phyloP scores from a whole-genome alignment of 768 basidiomycete species.

The Termitomyces heimii region DNA sequence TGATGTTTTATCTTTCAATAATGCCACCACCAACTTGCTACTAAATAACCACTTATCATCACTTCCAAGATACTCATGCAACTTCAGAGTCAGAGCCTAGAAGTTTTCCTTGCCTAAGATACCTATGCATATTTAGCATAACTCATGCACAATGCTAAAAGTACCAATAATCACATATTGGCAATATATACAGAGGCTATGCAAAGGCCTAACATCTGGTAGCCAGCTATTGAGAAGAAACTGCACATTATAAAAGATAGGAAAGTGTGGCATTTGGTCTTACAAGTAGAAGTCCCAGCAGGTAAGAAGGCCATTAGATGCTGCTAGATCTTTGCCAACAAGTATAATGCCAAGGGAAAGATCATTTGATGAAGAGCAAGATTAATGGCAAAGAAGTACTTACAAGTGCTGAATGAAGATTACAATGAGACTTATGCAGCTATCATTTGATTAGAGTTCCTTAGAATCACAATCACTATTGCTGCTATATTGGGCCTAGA shows the following conservation, averaged over 20 bases:
- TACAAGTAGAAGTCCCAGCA: neutral
- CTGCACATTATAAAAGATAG: neutral
- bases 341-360: neutral
- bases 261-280: neutral
- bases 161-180: too few relatives aligned
- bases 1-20: too few relatives aligned
- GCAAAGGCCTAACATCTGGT: neutral
- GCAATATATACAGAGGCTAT: neutral
- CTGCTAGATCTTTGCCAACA: neutral
- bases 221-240: neutral
- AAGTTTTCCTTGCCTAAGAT: too few relatives aligned
- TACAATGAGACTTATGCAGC: neutral
- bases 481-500: neutral
- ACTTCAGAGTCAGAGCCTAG: too few relatives aligned
- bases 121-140: too few relatives aligned
- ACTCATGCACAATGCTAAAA: too few relatives aligned
- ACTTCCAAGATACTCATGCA: too few relatives aligned
- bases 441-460: neutral
- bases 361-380: neutral
- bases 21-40: too few relatives aligned
- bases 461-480: neutral
- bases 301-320: neutral
- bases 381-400: neutral
- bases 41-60: too few relatives aligned
- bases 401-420: neutral